Base-by-base conservation (phyloP, 495 filamentous ascomycete species). In the Trichodelitschia bisporula region DNA sequence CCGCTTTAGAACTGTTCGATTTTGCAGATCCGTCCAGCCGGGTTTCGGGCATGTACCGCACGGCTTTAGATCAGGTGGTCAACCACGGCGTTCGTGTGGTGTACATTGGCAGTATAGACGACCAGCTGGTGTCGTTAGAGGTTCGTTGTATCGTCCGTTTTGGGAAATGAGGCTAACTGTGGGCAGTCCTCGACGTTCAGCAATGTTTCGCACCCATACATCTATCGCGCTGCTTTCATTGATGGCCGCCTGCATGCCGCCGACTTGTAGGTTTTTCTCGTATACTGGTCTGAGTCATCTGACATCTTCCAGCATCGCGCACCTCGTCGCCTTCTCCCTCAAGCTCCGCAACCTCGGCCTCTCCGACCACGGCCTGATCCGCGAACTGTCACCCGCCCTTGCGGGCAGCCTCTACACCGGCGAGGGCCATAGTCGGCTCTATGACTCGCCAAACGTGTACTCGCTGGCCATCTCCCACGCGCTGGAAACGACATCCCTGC, bases 261-360 rank as follows among this genome's bases (percentile, higher is more conserved):
- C 4, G 80, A 89, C 45, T 95, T 93, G 21, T 25, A 25, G 12
- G 21, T 25, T 25, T 12, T 12, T 8, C 21, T 25, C 21, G 21
- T 8, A 12, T 25, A 25, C 21, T 25, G 12, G 21, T n/a, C n/a
- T n/a, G n/a, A n/a, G n/a, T 25, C 8, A 8, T 25, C 8, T 8
- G 8, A 12, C 12, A 8, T 8, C 21, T 12, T 25, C 12, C 12
- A 25, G 21, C 42, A 63, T 97, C 9, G 78, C 79, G 2, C 79
- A 90, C 41, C 59, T 97, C 2, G 75, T 95, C 16, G 89, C 83
- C 28, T 93, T 97, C 45, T 70, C 77, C 1, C 59, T 93, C 35
- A 93, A 92, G 41, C 57, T 97, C 16, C 73, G 86, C 26, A 97
- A 97, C 40, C 63, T 91, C 11, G 86, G 86, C 3, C 62, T 95